These are phyloP conservation scores for Eimeria falciformis DNA, from an alignment of 169 alveolate species.

Conservation along the genomic window DNA sequence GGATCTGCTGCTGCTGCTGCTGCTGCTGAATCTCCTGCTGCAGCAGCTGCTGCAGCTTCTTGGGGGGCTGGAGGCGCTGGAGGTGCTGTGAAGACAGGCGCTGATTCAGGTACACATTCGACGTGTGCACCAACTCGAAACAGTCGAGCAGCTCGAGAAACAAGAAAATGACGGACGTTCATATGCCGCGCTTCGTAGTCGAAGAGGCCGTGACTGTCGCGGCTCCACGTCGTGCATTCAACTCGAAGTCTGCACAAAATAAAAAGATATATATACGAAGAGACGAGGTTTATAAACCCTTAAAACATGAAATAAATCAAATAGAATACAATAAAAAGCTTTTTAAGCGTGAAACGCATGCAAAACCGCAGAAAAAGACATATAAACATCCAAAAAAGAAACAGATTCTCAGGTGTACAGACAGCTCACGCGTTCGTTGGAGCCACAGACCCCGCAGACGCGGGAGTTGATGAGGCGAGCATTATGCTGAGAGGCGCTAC, in stretches of 20 bases:
- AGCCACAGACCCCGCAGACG: neutral
- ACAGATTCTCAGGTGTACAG: no score
- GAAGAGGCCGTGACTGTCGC: conserved; percentile 96
- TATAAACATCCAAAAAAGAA: neutral
- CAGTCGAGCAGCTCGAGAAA: conserved; percentile 75
- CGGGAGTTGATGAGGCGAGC: neutral
- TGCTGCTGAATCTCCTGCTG: neutral
- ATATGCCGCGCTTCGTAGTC: conserved; percentile 95
- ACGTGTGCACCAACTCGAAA: conserved; percentile 65
- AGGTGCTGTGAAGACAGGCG: neutral
- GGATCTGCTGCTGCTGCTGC: neutral
- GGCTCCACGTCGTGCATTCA: conserved; percentile 91
- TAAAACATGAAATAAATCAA: neutral
- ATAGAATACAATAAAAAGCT: neutral
- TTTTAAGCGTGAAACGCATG: neutral
- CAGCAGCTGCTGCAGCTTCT: neutral
- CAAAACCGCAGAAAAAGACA: neutral
- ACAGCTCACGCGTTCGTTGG: neutral
- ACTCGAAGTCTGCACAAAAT: conserved; percentile 72
- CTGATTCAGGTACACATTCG: conserved; percentile 49
- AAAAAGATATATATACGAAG: neutral
- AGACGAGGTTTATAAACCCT: neutral
- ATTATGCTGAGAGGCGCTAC: no score
- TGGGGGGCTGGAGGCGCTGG: conserved; percentile 16
- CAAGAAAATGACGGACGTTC: conserved; percentile 77